Evolutionary conservation across 345 rosid species (phyloP).

Genomic region (Turnera subulata): DNA sequence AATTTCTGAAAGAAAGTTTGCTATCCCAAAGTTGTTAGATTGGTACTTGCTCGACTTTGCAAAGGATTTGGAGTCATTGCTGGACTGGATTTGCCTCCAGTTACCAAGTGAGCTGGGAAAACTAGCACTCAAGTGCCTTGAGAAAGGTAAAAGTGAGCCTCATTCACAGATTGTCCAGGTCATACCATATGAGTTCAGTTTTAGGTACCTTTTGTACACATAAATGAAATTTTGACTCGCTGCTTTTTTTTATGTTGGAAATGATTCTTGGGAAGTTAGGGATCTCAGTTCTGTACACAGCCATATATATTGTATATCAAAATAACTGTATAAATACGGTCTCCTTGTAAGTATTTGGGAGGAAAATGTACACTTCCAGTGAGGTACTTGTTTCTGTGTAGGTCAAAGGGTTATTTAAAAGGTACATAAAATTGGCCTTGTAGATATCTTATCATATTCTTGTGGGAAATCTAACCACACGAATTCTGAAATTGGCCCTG

Average conservation of each 20-base stretch:
- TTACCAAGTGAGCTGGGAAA: constrained; percentile 66
- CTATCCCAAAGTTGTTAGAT: constrained; percentile 66
- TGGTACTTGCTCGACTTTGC: constrained; percentile 87
- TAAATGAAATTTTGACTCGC: neutral
- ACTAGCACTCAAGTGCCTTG: constrained; percentile 65
- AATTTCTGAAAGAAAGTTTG: constrained; percentile 47
- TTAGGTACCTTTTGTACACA: constrained; percentile 51
- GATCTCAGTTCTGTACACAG: constrained; percentile 27
- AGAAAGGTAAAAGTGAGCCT: constrained; percentile 45
- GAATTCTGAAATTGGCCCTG: too few relatives aligned
- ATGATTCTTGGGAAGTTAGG: constrained; percentile 17
- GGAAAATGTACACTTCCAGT: neutral
- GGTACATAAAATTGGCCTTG: too few relatives aligned
- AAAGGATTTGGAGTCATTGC: constrained; percentile 69
- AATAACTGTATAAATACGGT: constrained; percentile 17
- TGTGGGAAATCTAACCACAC: too few relatives aligned
- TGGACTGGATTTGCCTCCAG: constrained; percentile 87
- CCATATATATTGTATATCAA: neutral
- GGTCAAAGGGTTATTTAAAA: too few relatives aligned
- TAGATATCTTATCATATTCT: too few relatives aligned
- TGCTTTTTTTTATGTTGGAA: neutral
- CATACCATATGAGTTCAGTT: constrained; percentile 65
- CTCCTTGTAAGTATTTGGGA: constrained; percentile 12
- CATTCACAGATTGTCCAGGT: constrained; percentile 45
- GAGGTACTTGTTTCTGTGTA: neutral